phyloP scores from a whole-genome alignment of 805 yeast species.

The Zygoascus bituminiphila region DNA sequence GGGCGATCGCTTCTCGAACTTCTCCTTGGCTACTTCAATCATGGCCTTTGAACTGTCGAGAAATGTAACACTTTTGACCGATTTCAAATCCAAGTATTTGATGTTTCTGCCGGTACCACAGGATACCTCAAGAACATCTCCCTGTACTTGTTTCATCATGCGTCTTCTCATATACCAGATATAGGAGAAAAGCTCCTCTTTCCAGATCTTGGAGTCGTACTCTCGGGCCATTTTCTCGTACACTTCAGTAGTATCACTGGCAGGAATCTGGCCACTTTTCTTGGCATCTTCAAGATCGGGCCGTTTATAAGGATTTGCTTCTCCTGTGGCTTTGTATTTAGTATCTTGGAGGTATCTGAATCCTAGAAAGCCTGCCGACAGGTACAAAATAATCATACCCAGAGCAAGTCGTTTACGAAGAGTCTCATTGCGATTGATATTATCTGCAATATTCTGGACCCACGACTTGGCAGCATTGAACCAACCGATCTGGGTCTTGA shows the following conservation, averaged over 20 bases:
- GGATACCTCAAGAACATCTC: conserved; percentile 90
- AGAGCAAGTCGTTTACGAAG: conserved; percentile 1
- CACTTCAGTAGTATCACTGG: conserved; percentile 65
- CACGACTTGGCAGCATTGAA: background rate
- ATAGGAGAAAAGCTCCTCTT: conserved; percentile 50
- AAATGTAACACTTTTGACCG: conserved; percentile 67
- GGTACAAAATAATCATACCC: conserved; percentile 17
- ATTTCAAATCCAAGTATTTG: conserved; percentile 54
- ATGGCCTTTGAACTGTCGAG: conserved; percentile 77
- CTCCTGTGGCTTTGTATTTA: conserved; percentile 29
- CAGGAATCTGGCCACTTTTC: conserved; percentile 24
- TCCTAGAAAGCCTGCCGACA: conserved; percentile 18
- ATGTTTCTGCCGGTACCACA: conserved; percentile 96
- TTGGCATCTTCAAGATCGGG: conserved; percentile 10
- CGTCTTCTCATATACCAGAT: conserved; percentile 58
- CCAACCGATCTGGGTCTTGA: background rate
- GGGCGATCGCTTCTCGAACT: conserved; percentile 64
- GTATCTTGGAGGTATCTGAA: conserved; percentile 28
- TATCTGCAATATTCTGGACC: background rate
- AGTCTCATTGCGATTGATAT: background rate
- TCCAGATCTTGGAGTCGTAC: conserved; percentile 72
- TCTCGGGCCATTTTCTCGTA: conserved; percentile 66
- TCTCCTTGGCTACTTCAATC: conserved; percentile 72
- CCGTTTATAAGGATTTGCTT: conserved; percentile 24
- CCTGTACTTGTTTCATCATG: conserved; percentile 67